phyloP scores from a whole-genome alignment of 2,329 filamentous ascomycete species.

The Fusarium bactridioides region DNA sequence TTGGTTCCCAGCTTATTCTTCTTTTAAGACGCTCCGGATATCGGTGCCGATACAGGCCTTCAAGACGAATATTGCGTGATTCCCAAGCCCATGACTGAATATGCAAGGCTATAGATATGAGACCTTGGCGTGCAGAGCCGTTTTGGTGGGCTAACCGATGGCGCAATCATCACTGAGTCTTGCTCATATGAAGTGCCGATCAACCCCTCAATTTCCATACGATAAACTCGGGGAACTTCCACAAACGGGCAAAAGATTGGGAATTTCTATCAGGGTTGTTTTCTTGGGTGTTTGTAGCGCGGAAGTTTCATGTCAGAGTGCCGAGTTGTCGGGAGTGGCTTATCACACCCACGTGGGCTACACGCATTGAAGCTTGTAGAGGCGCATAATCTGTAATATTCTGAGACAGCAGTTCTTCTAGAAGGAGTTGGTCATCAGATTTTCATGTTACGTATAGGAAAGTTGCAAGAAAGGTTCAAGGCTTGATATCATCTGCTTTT shows the following conservation, averaged over 20 bases:
- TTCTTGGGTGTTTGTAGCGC: neutral
- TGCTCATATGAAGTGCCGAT: conserved; percentile 27
- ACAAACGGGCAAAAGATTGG: neutral
- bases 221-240: neutral
- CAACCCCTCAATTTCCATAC: neutral
- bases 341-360: neutral
- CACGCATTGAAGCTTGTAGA: too few species aligned
- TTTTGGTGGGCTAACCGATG: conserved; percentile 9
- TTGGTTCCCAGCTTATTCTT: conserved; percentile 1
- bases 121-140: neutral
- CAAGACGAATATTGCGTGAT: conserved; percentile 32
- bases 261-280: neutral
- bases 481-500: neutral
- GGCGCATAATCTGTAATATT: neutral
- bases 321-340: neutral
- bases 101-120: neutral
- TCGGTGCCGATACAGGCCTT: neutral
- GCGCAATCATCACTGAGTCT: conserved; percentile 30
- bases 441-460: too few species aligned
- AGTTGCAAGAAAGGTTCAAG: rapidly evolving
- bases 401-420: neutral
- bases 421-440: neutral
- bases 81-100: conserved; percentile 21
- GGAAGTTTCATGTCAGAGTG: neutral
- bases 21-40: conserved; percentile 11